Evolutionary conservation across 345 rosid species (phyloP).

Genomic region (Brassica cretica): DNA sequence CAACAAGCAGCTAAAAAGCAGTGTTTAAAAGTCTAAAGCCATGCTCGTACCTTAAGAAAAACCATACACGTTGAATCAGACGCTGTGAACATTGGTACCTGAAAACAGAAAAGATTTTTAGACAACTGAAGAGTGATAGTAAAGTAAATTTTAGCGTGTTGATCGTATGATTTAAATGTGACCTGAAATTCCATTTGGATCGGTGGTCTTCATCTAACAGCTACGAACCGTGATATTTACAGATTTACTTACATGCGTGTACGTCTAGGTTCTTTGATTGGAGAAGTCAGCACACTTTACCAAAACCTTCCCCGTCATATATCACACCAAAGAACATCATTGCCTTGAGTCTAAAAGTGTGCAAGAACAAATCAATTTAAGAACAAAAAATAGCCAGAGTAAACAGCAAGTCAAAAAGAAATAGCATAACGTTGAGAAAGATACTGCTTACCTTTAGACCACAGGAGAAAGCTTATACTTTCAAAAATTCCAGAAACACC

Average conservation of each 20-base stretch:
- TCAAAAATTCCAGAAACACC: constrained; percentile 98
- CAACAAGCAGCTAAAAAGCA: constrained; percentile 25
- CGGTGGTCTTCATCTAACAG: background rate
- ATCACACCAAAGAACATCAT: background rate
- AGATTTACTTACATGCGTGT: background rate
- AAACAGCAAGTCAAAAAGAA: background rate
- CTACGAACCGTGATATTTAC: background rate
- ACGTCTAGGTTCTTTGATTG: background rate
- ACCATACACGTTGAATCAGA: constrained; percentile 73
- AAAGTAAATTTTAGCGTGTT: background rate
- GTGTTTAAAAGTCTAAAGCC: background rate
- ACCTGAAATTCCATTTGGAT: background rate
- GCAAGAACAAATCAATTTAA: constrained; percentile 10
- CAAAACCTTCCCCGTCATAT: background rate
- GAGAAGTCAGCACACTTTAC: background rate
- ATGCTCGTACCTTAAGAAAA: constrained; percentile 65
- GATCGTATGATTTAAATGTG: background rate
- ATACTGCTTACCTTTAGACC: constrained; percentile 67
- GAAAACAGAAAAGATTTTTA: constrained; percentile 11
- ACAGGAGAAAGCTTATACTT: constrained; percentile 94
- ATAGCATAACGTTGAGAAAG: background rate
- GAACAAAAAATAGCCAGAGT: background rate
- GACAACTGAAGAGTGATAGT: background rate
- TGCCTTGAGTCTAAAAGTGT: constrained; percentile 11
- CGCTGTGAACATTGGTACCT: background rate